Evolutionary conservation across 2,329 filamentous ascomycete species (phyloP), one percentile per base, ranked within the genome.

Genomic region (Bipolaris zeicola): DNA sequence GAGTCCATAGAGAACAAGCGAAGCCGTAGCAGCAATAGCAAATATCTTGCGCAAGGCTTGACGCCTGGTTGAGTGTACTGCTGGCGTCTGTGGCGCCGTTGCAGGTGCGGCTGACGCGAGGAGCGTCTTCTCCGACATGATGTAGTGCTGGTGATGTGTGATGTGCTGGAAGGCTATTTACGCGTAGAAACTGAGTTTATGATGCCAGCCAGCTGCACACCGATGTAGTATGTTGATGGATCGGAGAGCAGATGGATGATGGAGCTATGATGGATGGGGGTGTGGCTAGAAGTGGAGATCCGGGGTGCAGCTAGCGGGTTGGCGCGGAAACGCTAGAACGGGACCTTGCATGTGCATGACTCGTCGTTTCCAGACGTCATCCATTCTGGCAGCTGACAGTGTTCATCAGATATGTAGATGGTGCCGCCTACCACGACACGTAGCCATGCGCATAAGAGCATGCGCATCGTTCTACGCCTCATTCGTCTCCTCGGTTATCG

Each of bases 141-240:
- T 60, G 20, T 28, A 34, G 16, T 16, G 44, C 10, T 24, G 28
- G 37, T 16, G 36, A 36, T 22, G 5, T 50, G 18, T 45, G 49
- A 3, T 48, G 3, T 6, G 11, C 11, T 20, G 6, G 1, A 1
- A 18, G 11, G 31, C 13, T 34, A 16, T 20, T n/a, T 16, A 13
- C 10, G 42, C 16, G 8, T 33, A 5, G 16, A 22, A 31, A 45
- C 20, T 10, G 16, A 20, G 28, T 20, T 16, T n/a, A 11, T 13
- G 53, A 63, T 65, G 60, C 57, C 65, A 69, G 66, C 65, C 66
- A 64, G 64, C 64, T 67, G 66, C 61, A 52, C 64, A 67, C 45
- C 57, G 36, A 45, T 42, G 44, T 43, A 6, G 26, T 22, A 47
- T 56, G 55, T 51, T 58, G 58, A 52, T 42, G 46, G 37, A 38